Evolutionary conservation across 768 basidiomycete genomes (phyloP).

Genomic region (Lactarius akahatsu): DNA sequence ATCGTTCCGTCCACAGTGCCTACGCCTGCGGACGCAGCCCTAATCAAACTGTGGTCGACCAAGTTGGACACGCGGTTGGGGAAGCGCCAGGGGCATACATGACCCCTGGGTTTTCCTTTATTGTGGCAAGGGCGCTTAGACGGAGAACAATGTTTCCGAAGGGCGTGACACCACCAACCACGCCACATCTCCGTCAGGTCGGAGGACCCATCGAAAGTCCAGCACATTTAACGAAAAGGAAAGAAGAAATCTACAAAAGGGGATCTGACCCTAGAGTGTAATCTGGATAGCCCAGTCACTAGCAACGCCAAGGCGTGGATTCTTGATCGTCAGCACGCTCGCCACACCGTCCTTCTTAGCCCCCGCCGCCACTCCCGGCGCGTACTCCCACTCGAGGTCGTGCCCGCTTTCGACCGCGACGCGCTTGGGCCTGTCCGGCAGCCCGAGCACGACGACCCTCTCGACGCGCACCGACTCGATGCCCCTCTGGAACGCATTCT

Average conservation of each 20-base stretch:
- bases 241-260: background rate
- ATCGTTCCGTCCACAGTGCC: conserved; percentile 15
- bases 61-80: conserved; percentile 16
- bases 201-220: background rate
- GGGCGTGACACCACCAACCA: background rate
- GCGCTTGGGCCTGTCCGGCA: conserved; percentile 57
- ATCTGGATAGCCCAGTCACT: conserved; percentile 64
- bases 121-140: conserved; percentile 16
- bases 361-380: conserved; percentile 52
- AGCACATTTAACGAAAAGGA: background rate
- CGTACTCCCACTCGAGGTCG: conserved; percentile 69
- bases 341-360: conserved; percentile 64
- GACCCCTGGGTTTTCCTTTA: conserved; percentile 12
- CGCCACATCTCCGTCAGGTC: conserved; percentile 5
- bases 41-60: conserved; percentile 21
- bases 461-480: conserved; percentile 77
- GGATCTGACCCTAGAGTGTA: conserved; percentile 23
- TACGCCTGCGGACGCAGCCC: conserved; percentile 23
- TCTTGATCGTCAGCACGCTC: conserved; percentile 71
- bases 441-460: conserved; percentile 75
- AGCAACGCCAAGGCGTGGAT: conserved; percentile 58
- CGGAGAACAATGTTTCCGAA: background rate
- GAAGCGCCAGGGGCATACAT: conserved; percentile 1
- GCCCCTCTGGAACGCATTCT: conserved; percentile 67
- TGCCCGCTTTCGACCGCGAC: conserved; percentile 52